phyloP scores from a whole-genome alignment of 306 rosid genomes.

The Adenanthera pavonina region DNA sequence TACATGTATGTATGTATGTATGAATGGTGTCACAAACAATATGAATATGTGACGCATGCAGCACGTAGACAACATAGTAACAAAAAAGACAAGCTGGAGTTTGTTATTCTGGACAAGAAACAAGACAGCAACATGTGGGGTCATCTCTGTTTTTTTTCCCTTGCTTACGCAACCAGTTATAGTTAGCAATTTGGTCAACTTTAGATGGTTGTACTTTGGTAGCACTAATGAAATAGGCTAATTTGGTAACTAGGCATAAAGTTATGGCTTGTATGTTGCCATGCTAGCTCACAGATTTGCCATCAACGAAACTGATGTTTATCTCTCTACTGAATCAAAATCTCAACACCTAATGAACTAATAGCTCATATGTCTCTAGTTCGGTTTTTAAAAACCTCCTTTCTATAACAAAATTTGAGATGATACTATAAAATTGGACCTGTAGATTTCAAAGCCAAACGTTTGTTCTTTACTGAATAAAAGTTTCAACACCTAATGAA shows the following conservation, averaged over 20 bases:
- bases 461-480: not conserved
- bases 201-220: slow-evolving; percentile 31
- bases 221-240: slow-evolving; percentile 19
- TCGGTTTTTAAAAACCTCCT: not conserved
- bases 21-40: not conserved
- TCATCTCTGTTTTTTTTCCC: slow-evolving; percentile 2
- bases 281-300: slow-evolving; percentile 28
- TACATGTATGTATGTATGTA: too few species aligned
- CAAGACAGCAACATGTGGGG: slow-evolving; percentile 41
- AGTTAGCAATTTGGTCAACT: slow-evolving; percentile 2
- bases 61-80: slow-evolving; percentile 17
- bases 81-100: slow-evolving; percentile 21
- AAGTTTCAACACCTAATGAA: too few species aligned
- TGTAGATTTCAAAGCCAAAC: not conserved
- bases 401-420: not conserved
- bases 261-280: slow-evolving; percentile 32
- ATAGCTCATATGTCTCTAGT: not conserved
- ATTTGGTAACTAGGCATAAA: slow-evolving; percentile 16
- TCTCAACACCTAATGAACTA: not conserved
- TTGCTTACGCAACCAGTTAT: slow-evolving; percentile 21
- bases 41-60: slow-evolving; percentile 24
- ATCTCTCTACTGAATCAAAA: not conserved
- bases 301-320: not conserved
- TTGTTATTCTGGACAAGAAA: slow-evolving; percentile 40
- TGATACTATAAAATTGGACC: not conserved